Conservation (phyloP, 371 early-diverging fungal genomes). For the Rhizopus sp. region DNA sequence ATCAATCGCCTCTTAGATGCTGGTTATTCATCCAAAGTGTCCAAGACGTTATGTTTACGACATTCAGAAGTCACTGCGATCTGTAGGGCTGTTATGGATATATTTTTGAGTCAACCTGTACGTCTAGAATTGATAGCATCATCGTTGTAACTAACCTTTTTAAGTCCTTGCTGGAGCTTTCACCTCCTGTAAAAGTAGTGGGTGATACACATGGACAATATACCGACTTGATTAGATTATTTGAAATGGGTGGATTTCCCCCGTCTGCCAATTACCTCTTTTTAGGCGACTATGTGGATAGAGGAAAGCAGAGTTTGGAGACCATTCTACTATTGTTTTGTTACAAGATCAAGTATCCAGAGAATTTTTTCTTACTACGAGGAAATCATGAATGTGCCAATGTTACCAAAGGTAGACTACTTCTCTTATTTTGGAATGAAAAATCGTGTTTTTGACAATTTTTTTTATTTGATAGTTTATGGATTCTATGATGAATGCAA, state of each 20-base stretch:
- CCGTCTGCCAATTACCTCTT: slow-evolving; percentile 90
- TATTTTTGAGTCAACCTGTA: slow-evolving; percentile 92
- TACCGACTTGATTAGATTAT: slow-evolving; percentile 87
- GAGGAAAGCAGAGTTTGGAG: slow-evolving; percentile 95
- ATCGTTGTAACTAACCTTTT: neutral
- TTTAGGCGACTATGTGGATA: slow-evolving; percentile 97
- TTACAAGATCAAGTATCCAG: slow-evolving; percentile 96
- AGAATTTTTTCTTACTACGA: slow-evolving; percentile 94
- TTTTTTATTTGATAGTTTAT: slow-evolving; percentile 68
- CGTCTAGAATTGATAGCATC: slow-evolving; percentile 7
- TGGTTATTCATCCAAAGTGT: slow-evolving; percentile 74
- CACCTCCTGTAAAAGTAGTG: slow-evolving; percentile 97
- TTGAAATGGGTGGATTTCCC: slow-evolving; percentile 93
- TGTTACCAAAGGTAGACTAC: slow-evolving; percentile 80
- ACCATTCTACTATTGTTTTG: slow-evolving; percentile 92
- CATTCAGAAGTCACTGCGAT: slow-evolving; percentile 87
- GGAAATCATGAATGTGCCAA: slow-evolving; percentile 99
- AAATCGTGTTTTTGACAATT: neutral
- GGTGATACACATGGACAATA: slow-evolving; percentile 98
- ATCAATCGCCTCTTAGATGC: slow-evolving; percentile 82
- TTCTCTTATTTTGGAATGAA: neutral
- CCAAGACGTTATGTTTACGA: slow-evolving; percentile 74
- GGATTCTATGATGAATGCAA: slow-evolving; percentile 99
- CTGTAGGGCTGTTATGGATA: slow-evolving; percentile 87
- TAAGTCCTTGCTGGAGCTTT: slow-evolving; percentile 88